Conservation (phyloP, 2,329 filamentous ascomycete species). For the Bipolaris sorokiniana region DNA sequence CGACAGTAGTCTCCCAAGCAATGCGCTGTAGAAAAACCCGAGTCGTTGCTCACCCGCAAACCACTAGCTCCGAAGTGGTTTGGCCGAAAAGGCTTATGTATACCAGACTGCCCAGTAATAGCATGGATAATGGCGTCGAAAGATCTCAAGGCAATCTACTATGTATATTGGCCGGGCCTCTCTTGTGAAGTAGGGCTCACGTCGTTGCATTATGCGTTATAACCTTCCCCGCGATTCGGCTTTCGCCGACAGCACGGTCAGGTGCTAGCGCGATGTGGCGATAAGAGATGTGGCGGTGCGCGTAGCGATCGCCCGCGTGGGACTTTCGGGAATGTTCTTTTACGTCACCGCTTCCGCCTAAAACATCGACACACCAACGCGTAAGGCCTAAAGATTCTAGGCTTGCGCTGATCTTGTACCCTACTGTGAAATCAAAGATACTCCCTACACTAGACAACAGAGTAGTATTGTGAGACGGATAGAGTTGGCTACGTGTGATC, state of each 20-base stretch:
- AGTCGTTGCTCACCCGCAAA: no score
- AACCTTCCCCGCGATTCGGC: neutral
- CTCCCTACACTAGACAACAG: neutral
- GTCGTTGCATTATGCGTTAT: neutral
- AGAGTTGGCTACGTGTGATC: neutral
- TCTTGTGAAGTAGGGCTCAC: neutral
- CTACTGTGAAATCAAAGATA: neutral
- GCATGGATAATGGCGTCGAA: neutral
- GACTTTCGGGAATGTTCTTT: conserved; percentile 27
- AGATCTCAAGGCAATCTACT: neutral
- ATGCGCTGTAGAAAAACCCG: no score
- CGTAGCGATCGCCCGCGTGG: conserved; percentile 1
- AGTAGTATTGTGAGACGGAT: neutral
- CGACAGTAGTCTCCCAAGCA: no score
- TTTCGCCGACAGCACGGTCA: conserved; percentile 16
- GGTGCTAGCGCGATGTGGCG: conserved; percentile 30
- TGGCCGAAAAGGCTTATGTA: neutral
- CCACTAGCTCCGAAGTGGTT: neutral
- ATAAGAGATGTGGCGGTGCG: conserved; percentile 4
- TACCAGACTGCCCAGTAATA: neutral
- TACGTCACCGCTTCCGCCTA: conserved; percentile 18
- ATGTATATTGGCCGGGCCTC: no score
- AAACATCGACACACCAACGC: conserved; percentile 1
- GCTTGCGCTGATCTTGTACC: neutral
- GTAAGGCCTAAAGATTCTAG: neutral